A percentile compares a stretch with the other conserved stretches of the same genome.
These are phyloP conservation scores for Glycine tomentella DNA, from an alignment of 306 rosid genomes.

Conservation along the genomic window DNA sequence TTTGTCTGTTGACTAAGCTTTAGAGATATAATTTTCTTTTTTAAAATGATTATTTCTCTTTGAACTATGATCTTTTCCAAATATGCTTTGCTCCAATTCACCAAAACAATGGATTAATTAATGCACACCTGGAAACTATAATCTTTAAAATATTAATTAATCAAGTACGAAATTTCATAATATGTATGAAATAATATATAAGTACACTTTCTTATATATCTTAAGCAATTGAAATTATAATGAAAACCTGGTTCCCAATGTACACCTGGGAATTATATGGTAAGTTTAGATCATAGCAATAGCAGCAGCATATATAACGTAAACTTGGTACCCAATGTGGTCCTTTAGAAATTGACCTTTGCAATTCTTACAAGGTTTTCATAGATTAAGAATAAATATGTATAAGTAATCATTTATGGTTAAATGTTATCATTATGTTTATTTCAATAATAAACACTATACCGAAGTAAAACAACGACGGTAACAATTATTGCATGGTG, in stretches of 20 bases:
- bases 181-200: neutral
- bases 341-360: slow-evolving; percentile 17
- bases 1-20: neutral
- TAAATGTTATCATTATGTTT: slow-evolving; percentile 48
- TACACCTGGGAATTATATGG: neutral
- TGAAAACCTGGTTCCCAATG: neutral
- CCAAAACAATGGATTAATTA: neutral
- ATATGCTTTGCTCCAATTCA: neutral
- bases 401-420: slow-evolving; percentile 39
- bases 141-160: no score
- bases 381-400: slow-evolving; percentile 28
- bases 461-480: slow-evolving; percentile 43
- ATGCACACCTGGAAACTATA: no score
- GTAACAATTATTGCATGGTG: slow-evolving; percentile 45
- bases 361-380: slow-evolving; percentile 28
- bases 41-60: neutral
- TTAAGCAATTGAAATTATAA: neutral
- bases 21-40: neutral
- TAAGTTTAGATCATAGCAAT: neutral
- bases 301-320: neutral
- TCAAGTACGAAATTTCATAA: neutral
- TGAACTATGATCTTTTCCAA: neutral
- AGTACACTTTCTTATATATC: neutral
- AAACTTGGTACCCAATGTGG: slow-evolving; percentile 4
- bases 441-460: slow-evolving; percentile 44